These are phyloP conservation scores for Saposhnikovia divaricata DNA, from an alignment of 129 eudicot species.

Conservation along the genomic window DNA sequence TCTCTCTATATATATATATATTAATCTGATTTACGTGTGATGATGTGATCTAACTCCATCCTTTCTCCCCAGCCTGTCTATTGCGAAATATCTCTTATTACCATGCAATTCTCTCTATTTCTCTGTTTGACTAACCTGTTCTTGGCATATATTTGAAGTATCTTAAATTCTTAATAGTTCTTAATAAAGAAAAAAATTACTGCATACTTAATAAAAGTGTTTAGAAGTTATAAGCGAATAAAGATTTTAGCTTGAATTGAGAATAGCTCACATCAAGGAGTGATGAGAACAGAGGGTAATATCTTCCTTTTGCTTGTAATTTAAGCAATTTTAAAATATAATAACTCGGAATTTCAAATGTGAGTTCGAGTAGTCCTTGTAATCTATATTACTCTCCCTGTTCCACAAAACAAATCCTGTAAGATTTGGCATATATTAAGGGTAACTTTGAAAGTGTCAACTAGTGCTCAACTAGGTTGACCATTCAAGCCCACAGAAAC, in stretches of 20 bases:
- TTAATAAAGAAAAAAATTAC: neutral
- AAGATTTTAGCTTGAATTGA: neutral
- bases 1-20: too few relatives aligned
- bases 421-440: neutral
- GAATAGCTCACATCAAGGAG: neutral
- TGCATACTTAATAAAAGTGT: neutral
- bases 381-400: neutral
- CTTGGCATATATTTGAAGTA: neutral
- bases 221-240: neutral
- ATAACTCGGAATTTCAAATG: neutral
- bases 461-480: neutral
- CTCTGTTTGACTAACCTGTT: neutral
- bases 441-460: neutral
- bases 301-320: neutral
- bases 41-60: neutral
- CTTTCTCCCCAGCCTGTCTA: neutral
- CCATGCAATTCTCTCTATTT: neutral
- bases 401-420: neutral
- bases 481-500: neutral
- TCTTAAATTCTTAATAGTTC: neutral
- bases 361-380: neutral
- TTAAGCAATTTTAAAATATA: neutral
- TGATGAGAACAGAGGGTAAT: neutral
- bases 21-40: neutral
- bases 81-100: neutral